Base-by-base conservation (phyloP, 1,284 basidiomycete genomes). In the Retiboletus flavoniger region DNA sequence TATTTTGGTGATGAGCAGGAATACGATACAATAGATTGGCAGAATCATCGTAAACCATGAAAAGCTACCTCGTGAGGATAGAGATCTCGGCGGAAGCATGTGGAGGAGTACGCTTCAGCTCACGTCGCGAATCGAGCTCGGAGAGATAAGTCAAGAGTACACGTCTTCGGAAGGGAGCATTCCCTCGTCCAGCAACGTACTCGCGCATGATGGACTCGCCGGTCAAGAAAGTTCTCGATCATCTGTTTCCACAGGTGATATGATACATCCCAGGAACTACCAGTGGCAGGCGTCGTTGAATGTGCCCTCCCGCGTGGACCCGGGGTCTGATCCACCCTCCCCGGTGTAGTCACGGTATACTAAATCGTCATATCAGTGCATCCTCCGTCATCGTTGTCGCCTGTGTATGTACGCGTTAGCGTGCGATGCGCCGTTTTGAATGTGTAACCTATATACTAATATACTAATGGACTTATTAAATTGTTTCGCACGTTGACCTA, bases 11-110 rank as follows among this genome's bases (percentile, higher is more conserved):
- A 45, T 14, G 29, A 45, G 17, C 32, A 35, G 21, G 44, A 7
- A 34, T 34, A n/a, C 21, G 11, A 21, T 8, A 31, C 3, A 13
- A 31, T 24, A 65, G 62, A 38, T 62, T 2, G 62, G 62, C 11
- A 59, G 56, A 34, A 44, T 65, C 16, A 35, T 60, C 19, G 16
- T 62, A 7, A 48, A 59, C 21, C 47, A 61, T 3, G 55, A 54
- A 24, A 61, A 54, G 21, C 10, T 62, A 38, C 40, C 40, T 3
- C 26, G 26, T 11, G 44, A 46, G 16, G 21, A 34, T 9, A 32
- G 17, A 13, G 44, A 45, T n/a, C n/a, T 43, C n/a, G 43, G 43
- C 17, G 44, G 29, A 21, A 11, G 17, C 14, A 29, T 9, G 7
- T 45, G 44, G 44, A 32, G 21, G 9, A 31, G 31, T n/a, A 19